Conservation (phyloP, 345 rosid genomes). For the Euphorbia lathyris region DNA sequence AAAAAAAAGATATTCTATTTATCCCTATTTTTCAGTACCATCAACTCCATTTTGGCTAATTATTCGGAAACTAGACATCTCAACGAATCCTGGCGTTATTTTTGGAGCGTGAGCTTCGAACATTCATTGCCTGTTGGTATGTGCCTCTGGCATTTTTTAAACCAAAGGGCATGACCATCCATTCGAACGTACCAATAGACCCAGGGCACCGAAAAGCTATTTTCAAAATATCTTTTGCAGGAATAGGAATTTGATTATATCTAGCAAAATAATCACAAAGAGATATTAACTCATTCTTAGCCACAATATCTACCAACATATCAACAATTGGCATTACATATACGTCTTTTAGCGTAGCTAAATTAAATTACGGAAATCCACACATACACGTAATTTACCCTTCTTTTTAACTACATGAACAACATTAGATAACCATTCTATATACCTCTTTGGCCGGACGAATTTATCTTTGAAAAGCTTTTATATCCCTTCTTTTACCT, state of each 20-base stretch:
- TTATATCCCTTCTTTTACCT: neutral
- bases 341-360: neutral
- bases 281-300: too few species aligned
- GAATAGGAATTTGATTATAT: too few species aligned
- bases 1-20: too few species aligned
- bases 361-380: neutral
- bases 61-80: too few species aligned
- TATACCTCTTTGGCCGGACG: neutral
- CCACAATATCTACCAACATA: neutral
- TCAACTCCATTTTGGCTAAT: too few species aligned
- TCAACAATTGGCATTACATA: neutral
- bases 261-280: too few species aligned
- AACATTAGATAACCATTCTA: neutral
- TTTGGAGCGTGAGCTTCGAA: too few species aligned
- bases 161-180: neutral
- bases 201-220: neutral
- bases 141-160: slow-evolving; percentile 9
- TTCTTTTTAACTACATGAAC: neutral
- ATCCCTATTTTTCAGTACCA: too few species aligned
- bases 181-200: neutral
- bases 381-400: neutral
- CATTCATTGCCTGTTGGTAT: slow-evolving; percentile 2
- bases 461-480: neutral
- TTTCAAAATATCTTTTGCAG: neutral
- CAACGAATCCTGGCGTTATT: too few species aligned